Base-by-base conservation (phyloP, 192 early-diverging fungal genomes). In the Physocladia obscura region DNA sequence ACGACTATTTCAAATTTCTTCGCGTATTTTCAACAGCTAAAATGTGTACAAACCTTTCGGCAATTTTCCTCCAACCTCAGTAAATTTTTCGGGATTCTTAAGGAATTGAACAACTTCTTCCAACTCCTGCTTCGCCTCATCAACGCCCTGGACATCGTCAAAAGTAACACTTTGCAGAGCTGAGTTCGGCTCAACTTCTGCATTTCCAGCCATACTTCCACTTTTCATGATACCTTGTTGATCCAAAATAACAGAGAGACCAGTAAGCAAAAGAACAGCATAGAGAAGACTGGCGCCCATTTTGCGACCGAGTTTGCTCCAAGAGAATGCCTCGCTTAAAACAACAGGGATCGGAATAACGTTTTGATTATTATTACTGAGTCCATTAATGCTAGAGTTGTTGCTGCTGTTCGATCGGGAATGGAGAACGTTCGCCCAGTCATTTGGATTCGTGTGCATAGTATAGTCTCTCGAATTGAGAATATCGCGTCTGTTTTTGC, bases 81-180 rank as follows among this genome's bases (percentile, higher is more conserved):
- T 90, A 75, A 97, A 99, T 62, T 89, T 85, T 65, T 89, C 82
- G 3, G 97, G 97, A 59, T 94, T 90, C 76, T 91, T 95, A 35
- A 99, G 76, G 65, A 98, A 99, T 59, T 92, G 89, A 21, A 99
- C 97, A 17, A 99, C 82, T 73, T 99, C 97, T 58, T 95, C 87
- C 51, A 99, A 79, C 79, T 98, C 97, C 67, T 92, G 90, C 74
- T 99, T 99, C 27, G 97, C 96, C 73, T 99, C 97, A 54, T 97
- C 94, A 34, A 96, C 94, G 31, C 96, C 96, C 74, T 96, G 94
- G 0, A 98, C 97, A 69, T 98, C 97, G 2, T 89, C 81, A 71
- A 98, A 97, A 60, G 85, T 92, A 54, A 94, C 90, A 26, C 82
- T 76, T 49, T 87, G 85, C 51, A 82, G 76, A 30, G 57, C 3